phyloP scores from a whole-genome alignment of 2,329 filamentous ascomycete species.

The Pseudopithomyces chartarum region DNA sequence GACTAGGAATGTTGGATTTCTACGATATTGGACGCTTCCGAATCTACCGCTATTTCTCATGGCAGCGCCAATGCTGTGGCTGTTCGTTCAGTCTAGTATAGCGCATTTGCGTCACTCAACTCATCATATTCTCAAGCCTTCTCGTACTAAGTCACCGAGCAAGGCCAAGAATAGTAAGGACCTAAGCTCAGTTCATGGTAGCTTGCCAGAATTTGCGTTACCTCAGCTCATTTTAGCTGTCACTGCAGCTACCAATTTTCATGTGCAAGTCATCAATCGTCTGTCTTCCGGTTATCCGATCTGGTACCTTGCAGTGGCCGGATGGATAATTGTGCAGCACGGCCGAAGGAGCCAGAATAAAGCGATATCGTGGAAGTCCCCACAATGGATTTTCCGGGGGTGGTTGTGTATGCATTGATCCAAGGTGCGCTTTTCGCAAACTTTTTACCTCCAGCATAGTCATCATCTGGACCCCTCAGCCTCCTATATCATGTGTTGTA shows the following conservation, averaged over 20 bases:
- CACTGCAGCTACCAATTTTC: conserved; percentile 78
- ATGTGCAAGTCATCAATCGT: conserved; percentile 92
- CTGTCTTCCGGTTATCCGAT: conserved; percentile 86
- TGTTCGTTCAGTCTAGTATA: conserved; percentile 66
- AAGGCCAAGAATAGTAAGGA: conserved; percentile 12
- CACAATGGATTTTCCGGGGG: conserved; percentile 49
- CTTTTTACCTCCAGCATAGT: conserved; percentile 86
- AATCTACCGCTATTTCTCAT: conserved; percentile 89
- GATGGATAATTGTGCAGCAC: conserved; percentile 21
- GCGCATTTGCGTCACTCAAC: conserved; percentile 50
- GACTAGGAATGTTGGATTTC: conserved; percentile 82
- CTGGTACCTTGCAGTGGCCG: conserved; percentile 84
- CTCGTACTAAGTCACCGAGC: conserved; percentile 20
- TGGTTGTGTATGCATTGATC: conserved; percentile 80
- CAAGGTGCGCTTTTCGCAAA: conserved; percentile 85
- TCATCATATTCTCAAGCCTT: conserved; percentile 35
- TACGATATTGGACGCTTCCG: conserved; percentile 85
- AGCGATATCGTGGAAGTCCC: background rate
- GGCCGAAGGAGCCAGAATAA: background rate
- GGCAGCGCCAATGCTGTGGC: conserved; percentile 73
- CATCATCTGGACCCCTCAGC: background rate
- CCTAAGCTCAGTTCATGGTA: conserved; percentile 9
- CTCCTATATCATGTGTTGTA: no score
- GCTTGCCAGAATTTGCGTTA: conserved; percentile 61
- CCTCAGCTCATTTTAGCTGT: conserved; percentile 74